Evolutionary conservation across 1,139 yeast species (phyloP), one percentile per base, ranked within the genome.

Genomic region (Schizosaccharomyces versatilis): DNA sequence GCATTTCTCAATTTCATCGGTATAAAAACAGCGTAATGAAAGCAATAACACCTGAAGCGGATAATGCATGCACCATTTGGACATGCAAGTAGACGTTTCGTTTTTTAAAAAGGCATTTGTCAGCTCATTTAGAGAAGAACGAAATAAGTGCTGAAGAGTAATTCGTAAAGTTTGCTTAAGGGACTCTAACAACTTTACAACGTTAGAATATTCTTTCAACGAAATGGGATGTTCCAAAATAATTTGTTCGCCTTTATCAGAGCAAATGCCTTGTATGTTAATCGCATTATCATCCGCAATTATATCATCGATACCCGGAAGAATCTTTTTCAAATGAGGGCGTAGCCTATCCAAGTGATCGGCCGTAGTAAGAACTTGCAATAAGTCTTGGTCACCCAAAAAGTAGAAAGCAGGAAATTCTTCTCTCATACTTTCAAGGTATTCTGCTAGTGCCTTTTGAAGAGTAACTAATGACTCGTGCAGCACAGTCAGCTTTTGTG

Each of bases 311-410:
- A 85, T 70, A 1, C 94, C 94, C 2, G 78, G 67, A 65, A 82
- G 86, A 79, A 90, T 75, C 62, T 84, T 84, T 54, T 71, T 71
- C 56, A 85, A 67, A 63, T 83, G 93, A 58, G 72, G 73, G 38
- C 80, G 79, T 2, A 81, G 69, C 7, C 75, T 65, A 0, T 59
- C 58, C 3, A 77, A 65, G 60, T 80, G 76, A 7, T 67, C 68
- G 0, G 80, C 71, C 57, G 80, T 74, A 3, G 96, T 95, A 55
- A 90, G 75, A 47, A 90, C 75, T 59, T 85, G 94, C 44, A 90
- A 68, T 47, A 90, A 69, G 64, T 88, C 96, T 60, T 86, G 95
- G 63, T 90, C 90, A 6, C 97, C 96, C 44, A 90, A 70, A 63
- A 90, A 88, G 62, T 81, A 86, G 58, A 88, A 82, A 52, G 97